phyloP scores from a whole-genome alignment of 2,329 filamentous ascomycete genomes.

The Talaromyces sp. region DNA sequence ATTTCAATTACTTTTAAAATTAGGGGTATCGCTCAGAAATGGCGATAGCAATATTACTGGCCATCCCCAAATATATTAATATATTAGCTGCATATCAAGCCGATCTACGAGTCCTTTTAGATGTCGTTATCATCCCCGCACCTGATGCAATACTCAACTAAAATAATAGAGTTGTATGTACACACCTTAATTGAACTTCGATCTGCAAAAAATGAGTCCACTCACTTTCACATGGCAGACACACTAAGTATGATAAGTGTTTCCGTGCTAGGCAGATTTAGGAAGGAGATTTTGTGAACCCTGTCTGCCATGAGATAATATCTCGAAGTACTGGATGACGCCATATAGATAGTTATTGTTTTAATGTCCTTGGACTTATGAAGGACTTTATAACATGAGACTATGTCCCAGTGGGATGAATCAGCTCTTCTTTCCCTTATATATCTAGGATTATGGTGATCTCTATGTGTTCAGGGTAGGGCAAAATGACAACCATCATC shows the following conservation, averaged over 20 bases:
- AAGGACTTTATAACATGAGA: neutral
- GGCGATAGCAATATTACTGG: neutral
- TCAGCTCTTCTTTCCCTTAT: neutral
- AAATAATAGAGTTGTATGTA: neutral
- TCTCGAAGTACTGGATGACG: neutral
- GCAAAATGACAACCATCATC: neutral
- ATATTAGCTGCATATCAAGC: neutral
- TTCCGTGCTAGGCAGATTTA: neutral
- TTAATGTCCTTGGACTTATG: neutral
- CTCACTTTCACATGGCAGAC: neutral
- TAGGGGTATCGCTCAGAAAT: neutral
- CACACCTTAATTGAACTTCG: neutral
- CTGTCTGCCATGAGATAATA: neutral
- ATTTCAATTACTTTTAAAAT: too few species aligned
- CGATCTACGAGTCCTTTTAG: neutral
- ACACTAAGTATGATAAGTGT: neutral
- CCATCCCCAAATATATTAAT: neutral
- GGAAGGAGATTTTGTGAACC: neutral
- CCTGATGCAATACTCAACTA: neutral
- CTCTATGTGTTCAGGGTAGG: neutral
- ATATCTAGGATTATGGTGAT: neutral
- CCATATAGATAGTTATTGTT: neutral
- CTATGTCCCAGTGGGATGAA: neutral
- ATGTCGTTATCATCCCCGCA: conserved; percentile 12
- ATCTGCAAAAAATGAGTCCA: neutral